Evolutionary conservation across 495 filamentous ascomycete genomes (phyloP).

Genomic region (Lentithecium fluviatile): DNA sequence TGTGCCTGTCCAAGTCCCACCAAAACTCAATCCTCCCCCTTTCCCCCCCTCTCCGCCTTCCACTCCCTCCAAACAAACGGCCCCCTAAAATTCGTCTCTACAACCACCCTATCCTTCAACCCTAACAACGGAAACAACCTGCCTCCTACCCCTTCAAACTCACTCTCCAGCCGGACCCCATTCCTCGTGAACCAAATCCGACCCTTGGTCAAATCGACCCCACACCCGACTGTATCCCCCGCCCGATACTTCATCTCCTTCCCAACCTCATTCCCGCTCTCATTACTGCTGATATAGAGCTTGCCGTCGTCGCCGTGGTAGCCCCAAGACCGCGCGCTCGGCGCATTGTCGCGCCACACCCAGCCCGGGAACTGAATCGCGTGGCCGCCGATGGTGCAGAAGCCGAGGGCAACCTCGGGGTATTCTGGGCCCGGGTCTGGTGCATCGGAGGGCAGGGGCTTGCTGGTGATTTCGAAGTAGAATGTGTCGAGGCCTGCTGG

Average conservation of each 20-base stretch:
- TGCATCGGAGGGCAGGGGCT: background rate
- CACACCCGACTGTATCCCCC: background rate
- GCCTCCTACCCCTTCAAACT: background rate
- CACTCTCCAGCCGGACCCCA: background rate
- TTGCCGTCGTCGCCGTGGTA: conserved; percentile 1
- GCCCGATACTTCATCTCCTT: background rate
- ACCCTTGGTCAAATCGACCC: background rate
- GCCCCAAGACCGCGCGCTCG: background rate
- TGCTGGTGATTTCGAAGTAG: background rate
- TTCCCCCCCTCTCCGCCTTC: too few relatives aligned
- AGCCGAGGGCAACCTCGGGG: background rate
- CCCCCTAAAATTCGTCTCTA: background rate
- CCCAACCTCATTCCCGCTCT: background rate
- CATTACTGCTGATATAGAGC: background rate
- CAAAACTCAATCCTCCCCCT: too few relatives aligned
- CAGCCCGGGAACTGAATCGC: background rate
- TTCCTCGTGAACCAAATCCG: background rate
- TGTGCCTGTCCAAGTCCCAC: too few relatives aligned
- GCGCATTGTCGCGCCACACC: background rate
- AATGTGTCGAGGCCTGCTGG: background rate
- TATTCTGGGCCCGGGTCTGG: background rate
- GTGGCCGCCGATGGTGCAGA: background rate
- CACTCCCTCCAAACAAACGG: too few relatives aligned
- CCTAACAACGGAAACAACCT: background rate
- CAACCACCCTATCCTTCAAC: background rate